These are phyloP conservation scores for Proliferodiscus dingleyae DNA, from an alignment of 2,329 filamentous ascomycete species.

Conservation along the genomic window DNA sequence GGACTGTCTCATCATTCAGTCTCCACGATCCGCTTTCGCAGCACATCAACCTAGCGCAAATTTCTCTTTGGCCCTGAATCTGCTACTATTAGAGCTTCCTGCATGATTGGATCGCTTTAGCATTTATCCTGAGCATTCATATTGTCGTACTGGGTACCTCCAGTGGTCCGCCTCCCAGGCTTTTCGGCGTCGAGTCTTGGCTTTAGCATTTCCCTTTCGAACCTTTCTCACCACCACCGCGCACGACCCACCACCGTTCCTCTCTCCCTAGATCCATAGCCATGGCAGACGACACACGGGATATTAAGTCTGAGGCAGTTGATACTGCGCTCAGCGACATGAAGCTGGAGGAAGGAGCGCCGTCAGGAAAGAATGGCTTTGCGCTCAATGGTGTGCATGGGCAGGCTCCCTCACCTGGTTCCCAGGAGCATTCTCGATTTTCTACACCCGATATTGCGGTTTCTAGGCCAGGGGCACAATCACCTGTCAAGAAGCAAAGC, in stretches of 20 bases:
- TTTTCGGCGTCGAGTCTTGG: conserved; percentile 2
- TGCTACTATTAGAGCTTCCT: too few relatives aligned
- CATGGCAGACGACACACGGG: conserved; percentile 30
- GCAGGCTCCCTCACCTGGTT: conserved; percentile 12
- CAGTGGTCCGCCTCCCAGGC: not conserved
- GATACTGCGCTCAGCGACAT: conserved; percentile 31
- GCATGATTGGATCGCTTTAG: not conserved
- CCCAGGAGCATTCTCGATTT: conserved; percentile 22
- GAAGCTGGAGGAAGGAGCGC: conserved; percentile 29
- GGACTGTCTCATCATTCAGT: conserved; percentile 1
- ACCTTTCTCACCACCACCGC: conserved; percentile 4
- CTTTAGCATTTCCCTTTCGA: not conserved
- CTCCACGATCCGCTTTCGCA: conserved; percentile 6
- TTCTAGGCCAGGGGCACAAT: conserved; percentile 24
- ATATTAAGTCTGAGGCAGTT: conserved; percentile 26
- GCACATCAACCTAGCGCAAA: conserved; percentile 9
- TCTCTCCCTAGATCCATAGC: conserved; percentile 3
- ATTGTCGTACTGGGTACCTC: not conserved
- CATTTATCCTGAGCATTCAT: not conserved
- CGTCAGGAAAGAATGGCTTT: conserved; percentile 12
- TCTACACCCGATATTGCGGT: conserved; percentile 22
- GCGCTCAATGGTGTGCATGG: conserved; percentile 23
- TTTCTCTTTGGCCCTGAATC: too few relatives aligned
- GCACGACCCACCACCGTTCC: not conserved
- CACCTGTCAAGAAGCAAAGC: conserved; percentile 22